Base-by-base conservation (phyloP, 768 basidiomycete genomes). In the Psilocybe cubensis region DNA sequence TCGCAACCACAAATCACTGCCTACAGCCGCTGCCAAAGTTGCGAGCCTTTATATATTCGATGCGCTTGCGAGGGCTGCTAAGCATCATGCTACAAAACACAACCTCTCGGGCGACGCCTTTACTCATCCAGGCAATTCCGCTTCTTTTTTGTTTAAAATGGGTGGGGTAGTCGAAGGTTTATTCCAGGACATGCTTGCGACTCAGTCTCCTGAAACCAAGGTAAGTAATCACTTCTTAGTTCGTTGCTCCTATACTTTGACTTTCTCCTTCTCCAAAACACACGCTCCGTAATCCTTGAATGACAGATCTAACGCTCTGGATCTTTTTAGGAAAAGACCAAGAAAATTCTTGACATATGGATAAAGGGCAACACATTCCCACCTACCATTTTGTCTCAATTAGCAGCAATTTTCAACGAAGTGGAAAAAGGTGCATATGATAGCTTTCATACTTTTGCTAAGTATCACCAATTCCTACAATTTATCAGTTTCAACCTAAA, bases 271-370 rank as follows among this genome's bases (percentile, higher is more conserved):
- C n/a, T n/a, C n/a, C n/a, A n/a, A n/a, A 24, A 29, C 14, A n/a
- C 28, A n/a, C n/a, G 17, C 17, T 4, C 18, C 10, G 14, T 9
- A 6, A 27, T 3, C 9, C 5, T 4, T 23, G 10, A 27, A 18
- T 0, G 12, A 29, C 18, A 47, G 53, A 69, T 67, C 79, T 84
- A 74, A 84, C 79, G 60, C 64, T 73, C 71, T 72, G 68, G 62
- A 67, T 68, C 68, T 65, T 74, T 70, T 74, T 80, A 98, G 96
- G 96, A 97, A 80, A 99, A 99, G 78, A 83, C 92, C 44, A 89
- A 90, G 81, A 98, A 98, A 75, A 87, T 99, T 68, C 85, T 96
- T 74, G 97, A 98, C 76, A 98, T 99, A 68, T 99, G 96, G 96
- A 83, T 82, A 67, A 96, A 96, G 74, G 85, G 87, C 57, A 85